Evolutionary conservation across 2,329 filamentous ascomycete genomes (phyloP).

Genomic region (Metarhizium sp.): DNA sequence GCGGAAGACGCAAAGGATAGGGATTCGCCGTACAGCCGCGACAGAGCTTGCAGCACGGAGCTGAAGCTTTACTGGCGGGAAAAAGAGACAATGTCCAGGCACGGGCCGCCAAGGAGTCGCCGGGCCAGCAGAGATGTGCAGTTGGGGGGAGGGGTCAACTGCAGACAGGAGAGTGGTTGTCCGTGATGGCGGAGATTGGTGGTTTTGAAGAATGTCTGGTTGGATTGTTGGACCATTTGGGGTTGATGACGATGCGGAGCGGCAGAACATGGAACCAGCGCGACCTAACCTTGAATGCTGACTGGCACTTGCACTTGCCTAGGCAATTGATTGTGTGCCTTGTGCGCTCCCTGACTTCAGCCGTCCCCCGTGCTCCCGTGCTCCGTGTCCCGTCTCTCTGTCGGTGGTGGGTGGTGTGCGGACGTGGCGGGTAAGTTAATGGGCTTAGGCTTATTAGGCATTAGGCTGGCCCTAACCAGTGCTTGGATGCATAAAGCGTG

Average conservation of each 20-base stretch:
- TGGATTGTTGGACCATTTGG: neutral
- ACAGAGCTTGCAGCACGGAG: neutral
- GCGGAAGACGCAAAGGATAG: neutral
- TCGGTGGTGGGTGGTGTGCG: no score
- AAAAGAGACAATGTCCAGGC: neutral
- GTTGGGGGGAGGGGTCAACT: neutral
- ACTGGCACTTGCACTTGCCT: neutral
- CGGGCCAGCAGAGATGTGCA: neutral
- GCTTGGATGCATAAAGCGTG: no score
- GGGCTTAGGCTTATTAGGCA: neutral
- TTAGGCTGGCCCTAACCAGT: no score
- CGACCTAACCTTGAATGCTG: neutral
- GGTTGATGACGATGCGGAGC: slow-evolving; percentile 6
- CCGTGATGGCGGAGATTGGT: neutral
- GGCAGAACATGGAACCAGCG: neutral
- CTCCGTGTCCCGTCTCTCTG: no score
- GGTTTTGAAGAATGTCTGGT: neutral
- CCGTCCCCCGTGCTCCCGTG: no score
- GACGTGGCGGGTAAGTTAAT: neutral
- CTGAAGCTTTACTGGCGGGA: neutral
- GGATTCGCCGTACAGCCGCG: neutral
- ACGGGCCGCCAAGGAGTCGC: neutral
- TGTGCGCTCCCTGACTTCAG: neutral
- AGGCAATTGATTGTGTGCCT: neutral
- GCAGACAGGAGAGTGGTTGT: neutral